These are phyloP conservation scores for Populus simonii DNA, from an alignment of 345 rosid species.

Conservation along the genomic window DNA sequence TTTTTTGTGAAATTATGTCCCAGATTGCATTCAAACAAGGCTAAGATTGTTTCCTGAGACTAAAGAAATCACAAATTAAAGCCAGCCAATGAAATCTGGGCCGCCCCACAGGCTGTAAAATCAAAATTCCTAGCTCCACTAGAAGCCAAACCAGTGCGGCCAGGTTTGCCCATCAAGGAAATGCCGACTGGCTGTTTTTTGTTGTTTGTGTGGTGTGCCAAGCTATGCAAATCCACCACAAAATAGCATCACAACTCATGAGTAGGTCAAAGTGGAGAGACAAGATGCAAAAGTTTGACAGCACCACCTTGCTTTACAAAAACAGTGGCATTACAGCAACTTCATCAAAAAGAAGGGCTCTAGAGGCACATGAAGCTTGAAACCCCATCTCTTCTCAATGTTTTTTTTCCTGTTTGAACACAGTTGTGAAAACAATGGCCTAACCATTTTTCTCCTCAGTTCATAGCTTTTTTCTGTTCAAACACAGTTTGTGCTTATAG, in stretches of 20 bases:
- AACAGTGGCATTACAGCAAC: background rate
- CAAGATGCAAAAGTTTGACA: background rate
- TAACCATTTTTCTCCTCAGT: background rate
- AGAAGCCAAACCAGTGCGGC: slow-evolving; percentile 27
- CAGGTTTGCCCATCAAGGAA: slow-evolving; percentile 30
- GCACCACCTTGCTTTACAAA: background rate
- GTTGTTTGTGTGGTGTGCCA: slow-evolving; percentile 14
- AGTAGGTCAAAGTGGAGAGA: background rate
- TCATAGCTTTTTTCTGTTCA: too few relatives aligned
- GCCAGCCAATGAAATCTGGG: background rate
- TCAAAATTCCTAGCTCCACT: slow-evolving; percentile 6
- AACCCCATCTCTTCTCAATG: background rate
- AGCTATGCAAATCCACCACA: background rate
- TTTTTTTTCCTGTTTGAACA: too few relatives aligned
- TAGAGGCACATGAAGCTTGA: background rate
- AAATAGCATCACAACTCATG: background rate
- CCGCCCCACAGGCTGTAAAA: slow-evolving; percentile 22
- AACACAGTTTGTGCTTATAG: background rate
- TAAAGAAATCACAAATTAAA: background rate
- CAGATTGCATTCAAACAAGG: background rate
- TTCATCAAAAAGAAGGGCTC: background rate
- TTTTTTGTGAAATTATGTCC: background rate
- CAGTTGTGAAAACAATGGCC: background rate
- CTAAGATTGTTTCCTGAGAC: background rate
- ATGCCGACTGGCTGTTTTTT: slow-evolving; percentile 23